phyloP scores from a whole-genome alignment of 1,284 basidiomycete genomes.

The Serendipita sp. region DNA sequence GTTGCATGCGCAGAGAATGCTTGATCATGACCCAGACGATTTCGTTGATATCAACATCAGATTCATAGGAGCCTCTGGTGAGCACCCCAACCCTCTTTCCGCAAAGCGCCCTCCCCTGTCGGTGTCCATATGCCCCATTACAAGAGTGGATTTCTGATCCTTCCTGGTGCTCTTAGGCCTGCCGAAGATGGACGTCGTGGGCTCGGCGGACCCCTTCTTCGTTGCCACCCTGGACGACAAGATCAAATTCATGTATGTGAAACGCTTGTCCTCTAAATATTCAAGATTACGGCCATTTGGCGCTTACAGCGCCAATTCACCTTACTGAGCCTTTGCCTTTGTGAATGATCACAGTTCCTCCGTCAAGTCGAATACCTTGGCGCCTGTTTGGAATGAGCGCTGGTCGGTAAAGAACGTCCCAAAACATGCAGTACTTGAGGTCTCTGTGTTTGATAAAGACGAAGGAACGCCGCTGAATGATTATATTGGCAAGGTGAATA shows the following conservation, averaged over 20 bases:
- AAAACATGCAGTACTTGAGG: conserved; percentile 35
- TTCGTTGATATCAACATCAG: conserved; percentile 19
- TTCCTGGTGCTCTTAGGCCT: conserved; percentile 18
- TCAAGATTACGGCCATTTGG: too few relatives aligned
- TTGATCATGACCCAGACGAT: background rate
- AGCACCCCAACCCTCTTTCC: background rate
- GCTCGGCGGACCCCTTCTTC: conserved; percentile 56
- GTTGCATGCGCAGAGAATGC: background rate
- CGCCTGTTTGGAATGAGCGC: conserved; percentile 59
- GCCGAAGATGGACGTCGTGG: conserved; percentile 57
- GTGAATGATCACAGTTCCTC: conserved; percentile 35
- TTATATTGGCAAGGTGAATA: conserved; percentile 36
- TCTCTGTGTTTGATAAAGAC: conserved; percentile 51
- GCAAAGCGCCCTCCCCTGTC: too few relatives aligned
- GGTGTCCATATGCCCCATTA: background rate
- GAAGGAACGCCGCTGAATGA: conserved; percentile 42
- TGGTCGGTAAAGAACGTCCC: conserved; percentile 63
- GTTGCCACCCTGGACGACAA: conserved; percentile 47
- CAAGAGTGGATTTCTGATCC: background rate
- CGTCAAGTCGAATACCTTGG: conserved; percentile 39
- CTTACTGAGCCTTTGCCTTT: background rate
- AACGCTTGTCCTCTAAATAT: conserved; percentile 9
- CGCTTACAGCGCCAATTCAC: background rate
- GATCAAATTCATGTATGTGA: conserved; percentile 42
- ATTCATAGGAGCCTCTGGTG: conserved; percentile 51